These are phyloP conservation scores for Gastrolobium bilobum DNA, from an alignment of 306 rosid species.

Conservation along the genomic window DNA sequence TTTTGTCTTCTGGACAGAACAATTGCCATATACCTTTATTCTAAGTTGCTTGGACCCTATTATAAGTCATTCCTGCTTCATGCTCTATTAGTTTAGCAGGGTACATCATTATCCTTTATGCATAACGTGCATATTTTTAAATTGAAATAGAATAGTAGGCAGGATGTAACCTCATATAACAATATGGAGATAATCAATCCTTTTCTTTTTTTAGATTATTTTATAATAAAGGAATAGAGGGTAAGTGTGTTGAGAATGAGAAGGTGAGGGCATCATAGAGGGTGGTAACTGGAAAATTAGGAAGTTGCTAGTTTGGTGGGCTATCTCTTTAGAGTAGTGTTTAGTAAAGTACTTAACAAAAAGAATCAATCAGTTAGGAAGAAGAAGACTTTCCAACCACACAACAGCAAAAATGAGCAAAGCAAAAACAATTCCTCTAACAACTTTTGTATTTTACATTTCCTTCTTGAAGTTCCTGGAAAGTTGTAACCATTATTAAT, in stretches of 20 bases:
- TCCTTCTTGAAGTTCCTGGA: slow-evolving; percentile 15
- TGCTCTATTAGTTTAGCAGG: slow-evolving; percentile 37
- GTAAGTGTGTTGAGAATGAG: slow-evolving; percentile 3
- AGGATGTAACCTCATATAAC: slow-evolving; percentile 41
- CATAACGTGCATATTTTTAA: slow-evolving; percentile 17
- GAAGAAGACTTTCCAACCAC: slow-evolving; percentile 92
- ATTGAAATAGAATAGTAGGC: slow-evolving; percentile 14
- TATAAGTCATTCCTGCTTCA: slow-evolving; percentile 38
- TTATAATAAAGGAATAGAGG: not conserved
- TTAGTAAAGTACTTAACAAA: slow-evolving; percentile 49
- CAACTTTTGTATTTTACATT: slow-evolving; percentile 45
- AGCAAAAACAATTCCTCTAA: slow-evolving; percentile 54
- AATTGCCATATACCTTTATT: slow-evolving; percentile 18
- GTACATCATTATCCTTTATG: slow-evolving; percentile 57
- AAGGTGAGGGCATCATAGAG: slow-evolving; percentile 30
- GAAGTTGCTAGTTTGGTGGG: slow-evolving; percentile 56
- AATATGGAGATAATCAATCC: slow-evolving; percentile 34
- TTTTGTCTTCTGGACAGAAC: too few relatives aligned
- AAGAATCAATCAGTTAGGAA: slow-evolving; percentile 65
- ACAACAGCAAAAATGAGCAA: slow-evolving; percentile 64
- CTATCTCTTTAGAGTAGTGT: slow-evolving; percentile 58
- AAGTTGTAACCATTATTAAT: slow-evolving; percentile 37
- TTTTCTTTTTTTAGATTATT: slow-evolving; percentile 20
- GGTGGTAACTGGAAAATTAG: slow-evolving; percentile 29
- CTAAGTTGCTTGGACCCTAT: slow-evolving; percentile 49